These are phyloP conservation scores for Imleria badia DNA, from an alignment of 768 basidiomycete species.

Conservation along the genomic window DNA sequence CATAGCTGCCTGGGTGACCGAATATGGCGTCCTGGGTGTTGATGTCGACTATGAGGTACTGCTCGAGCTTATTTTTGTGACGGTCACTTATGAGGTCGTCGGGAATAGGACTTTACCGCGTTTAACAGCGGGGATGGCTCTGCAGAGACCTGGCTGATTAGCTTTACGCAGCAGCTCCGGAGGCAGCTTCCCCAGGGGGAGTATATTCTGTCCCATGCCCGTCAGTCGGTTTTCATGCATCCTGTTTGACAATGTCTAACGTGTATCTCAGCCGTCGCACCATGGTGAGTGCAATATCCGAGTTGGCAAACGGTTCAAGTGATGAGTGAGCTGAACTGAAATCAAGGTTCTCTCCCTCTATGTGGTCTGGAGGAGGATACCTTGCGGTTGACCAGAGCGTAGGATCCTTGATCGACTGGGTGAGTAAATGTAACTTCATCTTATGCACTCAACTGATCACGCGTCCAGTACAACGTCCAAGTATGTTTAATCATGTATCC, in stretches of 20 bases:
- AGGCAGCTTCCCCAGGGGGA: conserved; percentile 31
- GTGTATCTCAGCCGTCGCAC: conserved; percentile 15
- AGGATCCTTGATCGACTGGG: conserved; percentile 47
- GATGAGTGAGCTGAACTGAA: not conserved
- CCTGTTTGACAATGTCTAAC: not conserved
- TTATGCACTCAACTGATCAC: not conserved
- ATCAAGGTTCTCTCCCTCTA: conserved; percentile 20
- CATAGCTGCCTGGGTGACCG: conserved; percentile 46
- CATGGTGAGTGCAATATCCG: conserved; percentile 14
- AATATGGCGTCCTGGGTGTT: conserved; percentile 48
- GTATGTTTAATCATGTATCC: conserved; percentile 16
- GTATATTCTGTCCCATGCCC: conserved; percentile 37
- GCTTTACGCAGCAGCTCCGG: conserved; percentile 35
- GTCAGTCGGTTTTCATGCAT: conserved; percentile 20
- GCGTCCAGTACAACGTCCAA: conserved; percentile 38
- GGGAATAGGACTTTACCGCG: conserved; percentile 33
- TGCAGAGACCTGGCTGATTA: conserved; percentile 37
- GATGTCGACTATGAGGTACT: conserved; percentile 54
- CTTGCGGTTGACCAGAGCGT: conserved; percentile 38
- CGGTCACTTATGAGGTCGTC: not conserved
- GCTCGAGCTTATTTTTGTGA: not conserved
- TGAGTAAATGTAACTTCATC: conserved; percentile 9
- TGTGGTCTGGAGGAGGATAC: conserved; percentile 36
- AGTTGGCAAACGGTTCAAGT: not conserved
- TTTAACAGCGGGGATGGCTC: conserved; percentile 37